Conservation (phyloP, 2,329 filamentous ascomycete genomes). For the Calycina marina region DNA sequence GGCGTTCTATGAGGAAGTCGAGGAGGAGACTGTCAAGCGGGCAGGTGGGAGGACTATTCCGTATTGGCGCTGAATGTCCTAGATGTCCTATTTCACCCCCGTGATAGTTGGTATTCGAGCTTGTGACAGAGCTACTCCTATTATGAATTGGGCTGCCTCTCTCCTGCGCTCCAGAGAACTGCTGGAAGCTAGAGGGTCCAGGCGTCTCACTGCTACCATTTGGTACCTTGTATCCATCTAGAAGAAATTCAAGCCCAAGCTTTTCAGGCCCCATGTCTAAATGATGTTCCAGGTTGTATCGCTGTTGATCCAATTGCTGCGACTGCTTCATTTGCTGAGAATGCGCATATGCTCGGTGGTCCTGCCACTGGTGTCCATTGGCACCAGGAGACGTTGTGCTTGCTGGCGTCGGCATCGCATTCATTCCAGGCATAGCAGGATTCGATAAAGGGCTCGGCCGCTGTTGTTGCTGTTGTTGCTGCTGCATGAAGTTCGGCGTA, state of each 20-base stretch:
- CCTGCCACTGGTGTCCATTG: constrained; percentile 15
- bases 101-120: constrained; percentile 15
- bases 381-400: constrained; percentile 25
- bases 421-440: too few species aligned
- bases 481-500: constrained; percentile 12
- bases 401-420: constrained; percentile 28
- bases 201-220: constrained; percentile 34
- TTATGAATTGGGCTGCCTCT: constrained; percentile 10
- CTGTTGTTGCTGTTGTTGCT: too few species aligned
- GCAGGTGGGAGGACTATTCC: constrained; percentile 55
- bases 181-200: constrained; percentile 24
- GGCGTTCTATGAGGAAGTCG: constrained; percentile 60
- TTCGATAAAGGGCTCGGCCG: constrained; percentile 19
- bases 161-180: constrained; percentile 6
- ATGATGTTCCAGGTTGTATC: constrained; percentile 35
- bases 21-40: constrained; percentile 67
- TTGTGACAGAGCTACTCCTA: constrained; percentile 14
- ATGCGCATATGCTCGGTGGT: constrained; percentile 19
- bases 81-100: constrained; percentile 17
- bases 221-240: constrained; percentile 39
- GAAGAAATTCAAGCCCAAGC: constrained; percentile 61
- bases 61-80: constrained; percentile 25
- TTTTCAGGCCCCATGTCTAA: constrained; percentile 50
- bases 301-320: constrained; percentile 27
- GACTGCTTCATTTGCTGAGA: constrained; percentile 23